These are phyloP conservation scores for Saccharomyces hybrid DNA, from an alignment of 1,139 yeast genomes.

Conservation along the genomic window DNA sequence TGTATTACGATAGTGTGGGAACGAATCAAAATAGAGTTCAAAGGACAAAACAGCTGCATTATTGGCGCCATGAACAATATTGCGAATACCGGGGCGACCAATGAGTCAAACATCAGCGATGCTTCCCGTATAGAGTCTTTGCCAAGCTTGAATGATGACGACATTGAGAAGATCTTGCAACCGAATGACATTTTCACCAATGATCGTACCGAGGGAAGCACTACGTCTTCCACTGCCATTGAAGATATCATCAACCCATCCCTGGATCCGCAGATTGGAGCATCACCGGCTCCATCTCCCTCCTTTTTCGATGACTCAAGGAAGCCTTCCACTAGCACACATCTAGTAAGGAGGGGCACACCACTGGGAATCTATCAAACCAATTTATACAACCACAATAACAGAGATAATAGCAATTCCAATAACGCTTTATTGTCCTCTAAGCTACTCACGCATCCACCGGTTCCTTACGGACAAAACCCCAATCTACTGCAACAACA, in stretches of 20 bases:
- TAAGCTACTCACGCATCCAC: conserved; percentile 9
- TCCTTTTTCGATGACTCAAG: neutral
- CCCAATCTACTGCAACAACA: conserved; percentile 1
- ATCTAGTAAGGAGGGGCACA: conserved; percentile 11
- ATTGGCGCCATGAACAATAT: neutral
- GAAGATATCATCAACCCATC: conserved; percentile 29
- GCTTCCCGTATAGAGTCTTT: neutral
- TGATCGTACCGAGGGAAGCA: conserved; percentile 5
- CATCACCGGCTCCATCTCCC: neutral
- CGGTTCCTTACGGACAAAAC: neutral
- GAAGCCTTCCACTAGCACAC: conserved; percentile 4
- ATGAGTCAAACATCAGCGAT: neutral
- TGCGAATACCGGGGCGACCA: neutral
- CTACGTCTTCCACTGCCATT: conserved; percentile 10
- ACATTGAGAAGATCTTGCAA: conserved; percentile 20
- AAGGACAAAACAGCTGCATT: neutral
- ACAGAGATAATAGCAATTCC: conserved; percentile 1
- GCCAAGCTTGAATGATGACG: conserved; percentile 15
- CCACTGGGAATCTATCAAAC: conserved; percentile 10
- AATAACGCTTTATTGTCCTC: conserved; percentile 5
- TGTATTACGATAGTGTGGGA: neutral
- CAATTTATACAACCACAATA: neutral
- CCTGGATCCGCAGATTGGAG: neutral
- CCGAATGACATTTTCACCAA: conserved; percentile 14
- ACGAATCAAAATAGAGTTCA: too few species aligned